Base-by-base conservation (phyloP, 257 asterid genomes). In the Gentiana straminea region DNA sequence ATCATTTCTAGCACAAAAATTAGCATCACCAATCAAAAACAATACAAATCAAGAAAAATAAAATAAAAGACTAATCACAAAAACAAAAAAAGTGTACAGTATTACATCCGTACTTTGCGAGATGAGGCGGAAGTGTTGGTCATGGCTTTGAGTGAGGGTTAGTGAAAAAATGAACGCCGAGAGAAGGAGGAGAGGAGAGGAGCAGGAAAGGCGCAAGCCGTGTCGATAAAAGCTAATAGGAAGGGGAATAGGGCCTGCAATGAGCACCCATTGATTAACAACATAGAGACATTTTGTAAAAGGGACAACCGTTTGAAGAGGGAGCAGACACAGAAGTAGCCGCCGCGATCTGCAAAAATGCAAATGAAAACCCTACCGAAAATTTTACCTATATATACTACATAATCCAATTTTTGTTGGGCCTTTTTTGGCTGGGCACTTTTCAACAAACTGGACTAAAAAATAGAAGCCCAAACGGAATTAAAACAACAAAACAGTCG, bases 81-180 rank as follows among this genome's bases (percentile, higher is more conserved):
- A 24, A 24, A 24, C 24, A 24, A 24, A 24, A 24, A 24, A 24
- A 24, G 9, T 41, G 10, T 41, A 7, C 46, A 41, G 10, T 41
- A 5, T 41, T 5, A 7, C 46, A 41, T 2, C 46, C 46, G 3
- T 33, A 75, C 81, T 77, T 71, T 75, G 60, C 72, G 72, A 45
- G 77, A 54, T 63, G 77, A 35, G 44, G 77, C 64, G 33, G 81
- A 68, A 64, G 81, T 70, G 68, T 58, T 65, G 49, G 72, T 68
- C 81, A 75, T 75, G 67, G 74, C 67, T 70, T 3, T 33, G 24
- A 24, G 36, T 34, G 35, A 38, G 59, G 36, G 39, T 50, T 33
- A 13, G 55, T 54, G 4, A 46, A 24, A 24, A 24, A 36, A 37
- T 35, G 37, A 57, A 49, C 51, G 51, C 37, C 6, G 51, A 0